These are phyloP conservation scores for Gamsiella multidivaricata DNA, from an alignment of 192 early-diverging fungal genomes.

Conservation along the genomic window DNA sequence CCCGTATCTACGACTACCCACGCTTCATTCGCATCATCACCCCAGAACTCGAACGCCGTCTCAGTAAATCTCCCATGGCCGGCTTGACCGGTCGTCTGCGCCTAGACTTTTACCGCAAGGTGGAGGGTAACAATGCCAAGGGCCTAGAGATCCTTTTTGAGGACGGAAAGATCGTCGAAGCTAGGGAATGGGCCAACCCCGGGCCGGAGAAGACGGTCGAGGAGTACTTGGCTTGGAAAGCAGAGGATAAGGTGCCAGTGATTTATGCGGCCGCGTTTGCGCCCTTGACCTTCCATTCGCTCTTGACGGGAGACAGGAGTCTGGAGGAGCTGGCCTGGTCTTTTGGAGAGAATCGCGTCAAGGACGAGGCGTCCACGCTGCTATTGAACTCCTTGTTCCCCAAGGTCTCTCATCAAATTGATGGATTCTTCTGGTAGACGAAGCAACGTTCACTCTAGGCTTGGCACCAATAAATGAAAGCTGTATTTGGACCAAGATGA, in stretches of 20 bases:
- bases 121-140: slow-evolving; percentile 27
- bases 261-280: slow-evolving; percentile 12
- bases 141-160: slow-evolving; percentile 25
- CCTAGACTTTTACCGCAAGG: slow-evolving; percentile 29
- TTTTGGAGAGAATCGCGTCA: slow-evolving; percentile 12
- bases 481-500: background rate
- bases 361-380: slow-evolving; percentile 8
- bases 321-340: slow-evolving; percentile 19
- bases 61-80: slow-evolving; percentile 22
- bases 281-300: slow-evolving; percentile 20
- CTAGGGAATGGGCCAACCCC: slow-evolving; percentile 16
- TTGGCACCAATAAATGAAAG: too few species aligned
- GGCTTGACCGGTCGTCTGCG: slow-evolving; percentile 7
- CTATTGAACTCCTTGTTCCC: slow-evolving; percentile 28
- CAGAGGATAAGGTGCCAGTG: slow-evolving; percentile 1
- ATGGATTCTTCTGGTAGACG: slow-evolving; percentile 27
- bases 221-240: slow-evolving; percentile 15
- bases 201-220: slow-evolving; percentile 1
- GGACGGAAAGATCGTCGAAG: slow-evolving; percentile 27
- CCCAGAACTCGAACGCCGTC: slow-evolving; percentile 21
- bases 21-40: slow-evolving; percentile 17
- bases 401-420: slow-evolving; percentile 21
- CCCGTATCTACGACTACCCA: slow-evolving; percentile 27
- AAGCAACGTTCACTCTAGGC: background rate
- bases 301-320: slow-evolving; percentile 5